phyloP scores from a whole-genome alignment of 768 basidiomycete genomes.

The Termitomyces sp. region DNA sequence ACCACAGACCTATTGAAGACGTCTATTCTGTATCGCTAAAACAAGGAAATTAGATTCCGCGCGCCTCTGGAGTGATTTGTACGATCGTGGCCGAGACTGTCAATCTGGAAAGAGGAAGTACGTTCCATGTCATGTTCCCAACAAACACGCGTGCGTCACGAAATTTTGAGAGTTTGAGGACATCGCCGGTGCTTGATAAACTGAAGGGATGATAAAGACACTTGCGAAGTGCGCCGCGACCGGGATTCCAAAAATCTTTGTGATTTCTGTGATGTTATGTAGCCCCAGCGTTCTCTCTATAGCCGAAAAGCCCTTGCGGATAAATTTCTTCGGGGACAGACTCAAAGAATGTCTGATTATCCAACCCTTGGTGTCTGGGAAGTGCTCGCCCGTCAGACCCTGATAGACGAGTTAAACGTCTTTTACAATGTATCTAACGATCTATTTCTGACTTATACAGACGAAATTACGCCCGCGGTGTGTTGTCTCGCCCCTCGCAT shows the following conservation, averaged over 20 bases:
- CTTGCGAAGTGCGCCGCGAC: neutral
- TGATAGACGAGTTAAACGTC: too few species aligned
- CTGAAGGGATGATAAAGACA: neutral
- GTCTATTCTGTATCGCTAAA: slow-evolving; percentile 7
- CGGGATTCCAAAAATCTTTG: neutral
- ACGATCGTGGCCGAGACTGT: neutral
- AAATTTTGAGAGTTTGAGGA: neutral
- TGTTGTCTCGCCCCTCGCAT: too few species aligned
- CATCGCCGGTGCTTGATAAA: neutral
- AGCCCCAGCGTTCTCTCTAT: neutral
- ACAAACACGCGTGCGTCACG: neutral
- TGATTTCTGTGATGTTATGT: neutral
- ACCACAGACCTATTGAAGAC: neutral
- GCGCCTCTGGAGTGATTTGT: neutral
- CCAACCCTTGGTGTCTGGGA: too few species aligned
- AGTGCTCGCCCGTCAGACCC: neutral
- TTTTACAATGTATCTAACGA: too few species aligned
- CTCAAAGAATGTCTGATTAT: too few species aligned
- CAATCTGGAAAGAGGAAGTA: neutral
- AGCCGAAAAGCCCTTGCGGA: neutral
- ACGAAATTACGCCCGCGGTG: too few species aligned
- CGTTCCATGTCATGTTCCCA: neutral
- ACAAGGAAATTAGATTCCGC: slow-evolving; percentile 5
- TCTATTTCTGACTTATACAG: too few species aligned
- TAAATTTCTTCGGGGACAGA: too few species aligned